A percentile compares a stretch with the other conserved stretches of the same genome.
Evolutionary conservation across 768 basidiomycete genomes (phyloP).

Genomic region (Kondoa malvinella): DNA sequence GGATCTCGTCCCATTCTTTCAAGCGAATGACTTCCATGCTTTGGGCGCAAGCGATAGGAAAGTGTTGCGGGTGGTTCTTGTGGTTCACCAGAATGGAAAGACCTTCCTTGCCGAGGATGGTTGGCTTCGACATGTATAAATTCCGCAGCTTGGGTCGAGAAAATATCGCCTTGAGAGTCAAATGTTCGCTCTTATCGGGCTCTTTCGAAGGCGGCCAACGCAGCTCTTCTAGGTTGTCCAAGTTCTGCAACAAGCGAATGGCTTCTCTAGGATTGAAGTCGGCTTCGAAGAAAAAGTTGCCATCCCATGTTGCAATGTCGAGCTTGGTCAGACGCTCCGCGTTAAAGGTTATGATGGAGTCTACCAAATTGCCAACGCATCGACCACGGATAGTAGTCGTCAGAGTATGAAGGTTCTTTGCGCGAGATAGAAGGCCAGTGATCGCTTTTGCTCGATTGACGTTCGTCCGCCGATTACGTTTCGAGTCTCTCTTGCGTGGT

Average conservation of each 20-base stretch:
- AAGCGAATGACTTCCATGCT: not conserved
- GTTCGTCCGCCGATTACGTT: not conserved
- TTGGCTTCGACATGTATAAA: not conserved
- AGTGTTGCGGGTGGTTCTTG: not conserved
- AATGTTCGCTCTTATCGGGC: not conserved
- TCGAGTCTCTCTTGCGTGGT: not conserved
- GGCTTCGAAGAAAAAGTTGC: not conserved
- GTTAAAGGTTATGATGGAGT: not conserved
- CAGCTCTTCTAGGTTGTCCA: not conserved
- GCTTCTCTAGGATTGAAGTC: not conserved
- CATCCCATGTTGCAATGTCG: not conserved
- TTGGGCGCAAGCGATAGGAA: not conserved
- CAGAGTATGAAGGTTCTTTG: not conserved
- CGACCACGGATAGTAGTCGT: not conserved
- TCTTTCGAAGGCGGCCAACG: not conserved
- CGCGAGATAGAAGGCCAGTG: not conserved
- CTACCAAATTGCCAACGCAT: not conserved
- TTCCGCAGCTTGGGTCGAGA: not conserved
- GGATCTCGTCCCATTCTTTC: not conserved
- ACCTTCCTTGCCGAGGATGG: not conserved
- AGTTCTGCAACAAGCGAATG: not conserved
- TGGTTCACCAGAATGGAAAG: not conserved
- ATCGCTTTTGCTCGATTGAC: not conserved
- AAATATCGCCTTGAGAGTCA: not conserved
- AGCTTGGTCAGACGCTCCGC: not conserved